These are phyloP conservation scores for Paecilomyces fulvus DNA, from an alignment of 2,329 filamentous ascomycete species.

Conservation along the genomic window DNA sequence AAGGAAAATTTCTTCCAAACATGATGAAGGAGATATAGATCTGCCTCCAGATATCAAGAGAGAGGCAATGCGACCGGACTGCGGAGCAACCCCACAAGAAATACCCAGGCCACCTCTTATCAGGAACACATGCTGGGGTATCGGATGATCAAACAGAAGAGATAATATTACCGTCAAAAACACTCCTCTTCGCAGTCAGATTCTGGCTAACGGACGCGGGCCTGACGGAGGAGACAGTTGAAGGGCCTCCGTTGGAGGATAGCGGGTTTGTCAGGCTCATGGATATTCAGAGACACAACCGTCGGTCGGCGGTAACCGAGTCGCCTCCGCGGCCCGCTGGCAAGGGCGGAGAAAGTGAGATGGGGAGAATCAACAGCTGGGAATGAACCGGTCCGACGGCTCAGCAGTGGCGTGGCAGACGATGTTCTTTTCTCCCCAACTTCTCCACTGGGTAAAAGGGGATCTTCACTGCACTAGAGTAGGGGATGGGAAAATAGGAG, in stretches of 20 bases:
- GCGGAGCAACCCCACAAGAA: conserved; percentile 1
- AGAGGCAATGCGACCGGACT: conserved; percentile 1
- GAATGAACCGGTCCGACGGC: background rate
- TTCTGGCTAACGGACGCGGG: conserved; percentile 22
- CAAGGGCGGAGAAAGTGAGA: background rate
- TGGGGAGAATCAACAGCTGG: background rate
- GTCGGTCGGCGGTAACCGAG: background rate
- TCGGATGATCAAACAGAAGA: conserved; percentile 1
- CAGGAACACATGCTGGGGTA: conserved; percentile 8
- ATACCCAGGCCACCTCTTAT: conserved; percentile 3
- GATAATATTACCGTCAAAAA: conserved; percentile 38
- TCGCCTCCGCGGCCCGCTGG: background rate
- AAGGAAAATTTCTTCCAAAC: conserved; percentile 33
- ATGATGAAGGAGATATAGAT: conserved; percentile 17
- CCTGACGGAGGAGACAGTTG: conserved; percentile 28
- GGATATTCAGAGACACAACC: conserved; percentile 3
- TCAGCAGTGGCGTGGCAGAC: background rate
- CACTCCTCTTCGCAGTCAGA: conserved; percentile 33
- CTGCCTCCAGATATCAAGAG: background rate
- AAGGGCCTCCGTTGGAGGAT: conserved; percentile 27
- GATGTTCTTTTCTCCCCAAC: background rate
- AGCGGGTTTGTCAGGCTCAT: conserved; percentile 38
- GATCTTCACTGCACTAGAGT: background rate
- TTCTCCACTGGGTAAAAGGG: background rate
- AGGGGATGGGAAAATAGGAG: background rate